phyloP scores from a whole-genome alignment of 176 grass and related monocot species.

The Secale cereale region DNA sequence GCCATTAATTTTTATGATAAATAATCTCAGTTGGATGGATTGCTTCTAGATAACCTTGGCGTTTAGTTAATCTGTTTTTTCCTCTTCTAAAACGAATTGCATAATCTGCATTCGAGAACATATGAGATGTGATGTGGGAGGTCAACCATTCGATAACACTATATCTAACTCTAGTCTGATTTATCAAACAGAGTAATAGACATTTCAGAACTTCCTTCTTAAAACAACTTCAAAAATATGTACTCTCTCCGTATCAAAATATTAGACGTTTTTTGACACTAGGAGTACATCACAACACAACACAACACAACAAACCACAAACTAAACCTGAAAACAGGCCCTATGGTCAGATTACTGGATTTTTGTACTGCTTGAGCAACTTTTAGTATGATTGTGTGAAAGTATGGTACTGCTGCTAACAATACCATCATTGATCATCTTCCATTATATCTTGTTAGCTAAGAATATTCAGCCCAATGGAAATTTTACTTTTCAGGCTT shows the following conservation, averaged over 20 bases:
- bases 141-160: neutral
- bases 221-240: neutral
- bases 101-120: neutral
- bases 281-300: neutral
- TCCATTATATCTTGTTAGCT: neutral
- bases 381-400: neutral
- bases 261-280: no score
- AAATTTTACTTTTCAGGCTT: neutral
- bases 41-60: neutral
- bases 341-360: slow-evolving; percentile 3
- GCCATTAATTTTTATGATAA: neutral
- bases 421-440: neutral
- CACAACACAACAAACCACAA: neutral
- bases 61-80: neutral
- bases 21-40: neutral
- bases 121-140: neutral
- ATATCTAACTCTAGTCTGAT: neutral
- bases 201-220: neutral
- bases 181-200: neutral
- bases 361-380: neutral
- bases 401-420: neutral
- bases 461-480: neutral
- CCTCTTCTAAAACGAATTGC: neutral
- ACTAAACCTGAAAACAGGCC: neutral
- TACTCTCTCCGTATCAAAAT: no score